A percentile compares a stretch with the other conserved stretches of the same genome.
Evolutionary conservation across 257 asterid genomes (phyloP).

Genomic region (Nicotiana undulata): DNA sequence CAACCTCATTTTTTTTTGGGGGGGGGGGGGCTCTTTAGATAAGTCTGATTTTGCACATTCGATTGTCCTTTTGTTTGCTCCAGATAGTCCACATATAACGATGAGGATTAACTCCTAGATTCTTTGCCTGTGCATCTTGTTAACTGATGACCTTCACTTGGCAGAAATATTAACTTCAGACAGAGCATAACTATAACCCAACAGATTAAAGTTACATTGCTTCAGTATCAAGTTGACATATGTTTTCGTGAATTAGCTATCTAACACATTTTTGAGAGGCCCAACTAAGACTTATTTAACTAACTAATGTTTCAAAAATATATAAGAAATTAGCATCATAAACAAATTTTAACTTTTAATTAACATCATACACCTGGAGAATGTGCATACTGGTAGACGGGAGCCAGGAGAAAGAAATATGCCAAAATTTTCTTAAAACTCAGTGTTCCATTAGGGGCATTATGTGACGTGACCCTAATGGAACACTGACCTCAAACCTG

Average conservation of each 20-base stretch:
- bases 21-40: background rate
- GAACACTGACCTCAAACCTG: background rate
- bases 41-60: background rate
- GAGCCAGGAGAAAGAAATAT: background rate
- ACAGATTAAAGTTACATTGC: background rate
- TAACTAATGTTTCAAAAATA: background rate
- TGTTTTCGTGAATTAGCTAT: background rate
- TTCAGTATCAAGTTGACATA: background rate
- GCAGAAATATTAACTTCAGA: background rate
- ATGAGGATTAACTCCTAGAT: too few relatives aligned
- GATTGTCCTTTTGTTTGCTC: background rate
- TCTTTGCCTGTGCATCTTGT: background rate
- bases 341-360: too few relatives aligned
- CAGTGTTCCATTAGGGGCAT: background rate
- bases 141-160: background rate
- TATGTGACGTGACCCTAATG: background rate
- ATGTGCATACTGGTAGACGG: background rate
- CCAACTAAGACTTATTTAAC: background rate
- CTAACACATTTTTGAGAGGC: background rate
- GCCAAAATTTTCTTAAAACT: background rate
- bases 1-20: background rate
- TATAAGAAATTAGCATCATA: too few relatives aligned
- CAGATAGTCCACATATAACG: background rate
- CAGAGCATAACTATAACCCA: background rate
- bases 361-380: background rate